Percentiles rank a stretch among this genome's conserved stretches.
Conservation (phyloP, 2,329 filamentous ascomycete species). For the Mycogone perniciosa region DNA sequence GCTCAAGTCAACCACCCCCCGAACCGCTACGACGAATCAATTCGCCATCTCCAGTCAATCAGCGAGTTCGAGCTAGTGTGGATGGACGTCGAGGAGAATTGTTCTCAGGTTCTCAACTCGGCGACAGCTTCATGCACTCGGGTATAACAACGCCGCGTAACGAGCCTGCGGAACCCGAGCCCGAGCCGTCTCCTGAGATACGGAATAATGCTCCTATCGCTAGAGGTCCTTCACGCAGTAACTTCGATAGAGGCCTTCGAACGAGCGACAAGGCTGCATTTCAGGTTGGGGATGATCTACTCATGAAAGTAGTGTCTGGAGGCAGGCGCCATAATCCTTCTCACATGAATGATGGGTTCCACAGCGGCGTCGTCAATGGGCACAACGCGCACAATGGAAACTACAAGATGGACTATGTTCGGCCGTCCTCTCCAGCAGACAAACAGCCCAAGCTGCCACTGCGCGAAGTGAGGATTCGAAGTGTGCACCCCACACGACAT, state of each 20-base stretch:
- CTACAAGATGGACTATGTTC: conserved; percentile 15
- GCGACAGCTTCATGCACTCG: conserved; percentile 35
- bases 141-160: conserved; percentile 32
- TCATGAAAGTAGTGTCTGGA: conserved; percentile 29
- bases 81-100: conserved; percentile 20
- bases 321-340: conserved; percentile 19
- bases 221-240: conserved; percentile 4
- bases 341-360: conserved; percentile 30
- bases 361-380: conserved; percentile 17
- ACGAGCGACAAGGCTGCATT: conserved; percentile 20
- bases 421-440: conserved; percentile 20
- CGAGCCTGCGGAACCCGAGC: conserved; percentile 21
- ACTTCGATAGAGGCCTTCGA: conserved; percentile 9
- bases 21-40: conserved; percentile 18
- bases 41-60: conserved; percentile 8
- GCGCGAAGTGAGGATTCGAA: conserved; percentile 29
- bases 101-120: conserved; percentile 34
- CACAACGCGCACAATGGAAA: conserved; percentile 16
- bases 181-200: conserved; percentile 1
- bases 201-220: neutral
- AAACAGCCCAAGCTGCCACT: conserved; percentile 32
- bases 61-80: conserved; percentile 2
- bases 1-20: conserved; percentile 19
- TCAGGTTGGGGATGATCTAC: conserved; percentile 31
- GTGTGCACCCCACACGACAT: conserved; percentile 4